Percentiles rank a stretch among this genome's conserved stretches.
Evolutionary conservation across 164 flowering plant genomes (phyloP).

Genomic region (Macadamia integrifolia): DNA sequence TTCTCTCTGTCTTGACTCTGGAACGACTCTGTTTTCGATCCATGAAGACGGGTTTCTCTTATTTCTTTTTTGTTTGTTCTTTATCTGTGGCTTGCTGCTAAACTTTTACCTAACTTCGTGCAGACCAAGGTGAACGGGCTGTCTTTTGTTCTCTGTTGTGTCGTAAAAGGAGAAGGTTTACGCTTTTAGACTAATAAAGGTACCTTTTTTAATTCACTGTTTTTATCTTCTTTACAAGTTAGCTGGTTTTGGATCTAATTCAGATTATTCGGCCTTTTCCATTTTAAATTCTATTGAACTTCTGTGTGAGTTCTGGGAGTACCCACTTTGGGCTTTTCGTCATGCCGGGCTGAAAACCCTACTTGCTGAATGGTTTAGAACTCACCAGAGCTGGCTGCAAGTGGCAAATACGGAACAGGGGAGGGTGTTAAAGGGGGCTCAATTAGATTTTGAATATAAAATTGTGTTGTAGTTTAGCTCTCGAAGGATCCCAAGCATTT

Average conservation of each 20-base stretch:
- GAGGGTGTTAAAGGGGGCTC: neutral
- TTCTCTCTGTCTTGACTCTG: neutral
- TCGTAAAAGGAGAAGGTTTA: constrained; percentile 1
- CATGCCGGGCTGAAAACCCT: neutral
- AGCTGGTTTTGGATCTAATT: constrained; percentile 1
- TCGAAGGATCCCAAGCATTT: neutral
- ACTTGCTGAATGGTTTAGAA: neutral
- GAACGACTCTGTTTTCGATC: neutral
- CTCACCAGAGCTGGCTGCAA: neutral
- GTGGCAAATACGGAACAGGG: neutral
- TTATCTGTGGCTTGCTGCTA: neutral
- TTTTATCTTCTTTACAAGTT: neutral
- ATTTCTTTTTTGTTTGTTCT: neutral
- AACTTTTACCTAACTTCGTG: neutral
- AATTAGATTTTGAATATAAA: neutral
- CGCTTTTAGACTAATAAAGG: constrained; percentile 9
- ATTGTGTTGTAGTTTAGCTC: neutral
- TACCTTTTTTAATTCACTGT: constrained; percentile 4
- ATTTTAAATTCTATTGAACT: neutral
- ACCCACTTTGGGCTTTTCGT: neutral
- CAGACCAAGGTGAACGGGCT: constrained; percentile 2
- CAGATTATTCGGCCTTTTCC: constrained; percentile 1
- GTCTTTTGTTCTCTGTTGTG: constrained; percentile 8
- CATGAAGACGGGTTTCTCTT: constrained; percentile 6
- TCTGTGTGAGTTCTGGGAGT: neutral